Evolutionary conservation across 1,284 basidiomycete species (phyloP), one percentile per base, ranked within the genome.

Genomic region (Coniferiporia weirii): DNA sequence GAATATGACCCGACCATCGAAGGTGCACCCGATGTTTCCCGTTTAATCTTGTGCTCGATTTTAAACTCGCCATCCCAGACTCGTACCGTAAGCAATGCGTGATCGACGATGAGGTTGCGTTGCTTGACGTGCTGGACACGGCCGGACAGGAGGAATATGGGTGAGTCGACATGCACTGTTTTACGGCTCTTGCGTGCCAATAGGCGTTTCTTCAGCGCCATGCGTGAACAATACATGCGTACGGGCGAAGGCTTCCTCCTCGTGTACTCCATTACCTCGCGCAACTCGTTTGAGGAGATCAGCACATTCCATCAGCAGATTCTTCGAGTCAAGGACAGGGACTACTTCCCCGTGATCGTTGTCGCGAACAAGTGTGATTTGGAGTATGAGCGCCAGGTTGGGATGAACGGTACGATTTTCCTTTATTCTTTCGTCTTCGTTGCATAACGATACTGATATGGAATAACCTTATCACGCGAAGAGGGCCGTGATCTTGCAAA

Each of bases 61-160:
- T 52, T 64, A 63, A 45, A 43, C 27, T 54, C 50, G 55, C 22
- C 62, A 40, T 40, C 66, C 68, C 73, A 93, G 94, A 96, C 71
- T 96, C 93, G 59, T 96, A 96, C 77, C 82, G 94, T 66, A 98
- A 97, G 74, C 94, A 96, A 72, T 95, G 93, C 67, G 88, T 95
- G 50, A 97, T 99, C 66, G 96, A 99, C 73, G 96, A 98, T 43
- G 97, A 99, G 74, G 94, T 98, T 22, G 96, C 96, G 1, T 79
- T 98, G 56, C 85, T 99, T 59, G 96, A 99, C 70, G 95, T 99
- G 55, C 84, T 99, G 64, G 96, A 99, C 76, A 99, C 97, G 3
- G 97, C 97, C 52, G 96, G 96, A 50, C 96, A 99, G 75, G 96
- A 99, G 75, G 96, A 99, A 79, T 99, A 99, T 72, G 93, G 91